Conservation (phyloP, 768 basidiomycete genomes). For the Exidia glandulosa region DNA sequence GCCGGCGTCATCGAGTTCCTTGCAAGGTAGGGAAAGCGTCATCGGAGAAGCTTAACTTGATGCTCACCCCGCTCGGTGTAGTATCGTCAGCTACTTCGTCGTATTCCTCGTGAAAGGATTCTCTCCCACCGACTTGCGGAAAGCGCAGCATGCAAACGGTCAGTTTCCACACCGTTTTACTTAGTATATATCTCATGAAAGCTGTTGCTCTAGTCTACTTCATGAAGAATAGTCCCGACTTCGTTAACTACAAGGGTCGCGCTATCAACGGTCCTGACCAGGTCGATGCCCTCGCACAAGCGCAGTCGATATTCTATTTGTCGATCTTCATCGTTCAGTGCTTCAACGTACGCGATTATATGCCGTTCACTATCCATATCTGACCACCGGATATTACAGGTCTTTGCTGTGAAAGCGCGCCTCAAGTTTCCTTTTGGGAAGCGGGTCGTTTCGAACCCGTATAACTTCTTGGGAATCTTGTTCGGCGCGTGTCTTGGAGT, state of each 20-base stretch:
- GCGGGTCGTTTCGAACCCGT: constrained; percentile 43
- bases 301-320: constrained; percentile 59
- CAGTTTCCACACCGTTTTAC: not conserved
- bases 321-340: constrained; percentile 58
- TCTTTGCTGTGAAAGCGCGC: constrained; percentile 57
- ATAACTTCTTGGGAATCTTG: constrained; percentile 54
- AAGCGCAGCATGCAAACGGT: constrained; percentile 31
- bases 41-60: not conserved
- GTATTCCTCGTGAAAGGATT: constrained; percentile 56
- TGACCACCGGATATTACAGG: constrained; percentile 20
- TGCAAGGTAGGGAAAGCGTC: constrained; percentile 46
- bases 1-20: constrained; percentile 51
- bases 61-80: constrained; percentile 13
- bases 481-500: constrained; percentile 52
- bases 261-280: constrained; percentile 35
- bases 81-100: constrained; percentile 53
- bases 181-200: not conserved
- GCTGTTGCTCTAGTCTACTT: constrained; percentile 31
- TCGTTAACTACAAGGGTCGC: constrained; percentile 42
- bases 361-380: not conserved
- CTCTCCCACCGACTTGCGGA: constrained; percentile 41
- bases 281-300: constrained; percentile 46
- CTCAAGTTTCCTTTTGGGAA: constrained; percentile 55
- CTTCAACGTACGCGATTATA: constrained; percentile 39
- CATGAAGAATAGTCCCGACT: constrained; percentile 36